Evolutionary conservation across 2,329 filamentous ascomycete species (phyloP).

Genomic region (Aspergillus novofumigatus): DNA sequence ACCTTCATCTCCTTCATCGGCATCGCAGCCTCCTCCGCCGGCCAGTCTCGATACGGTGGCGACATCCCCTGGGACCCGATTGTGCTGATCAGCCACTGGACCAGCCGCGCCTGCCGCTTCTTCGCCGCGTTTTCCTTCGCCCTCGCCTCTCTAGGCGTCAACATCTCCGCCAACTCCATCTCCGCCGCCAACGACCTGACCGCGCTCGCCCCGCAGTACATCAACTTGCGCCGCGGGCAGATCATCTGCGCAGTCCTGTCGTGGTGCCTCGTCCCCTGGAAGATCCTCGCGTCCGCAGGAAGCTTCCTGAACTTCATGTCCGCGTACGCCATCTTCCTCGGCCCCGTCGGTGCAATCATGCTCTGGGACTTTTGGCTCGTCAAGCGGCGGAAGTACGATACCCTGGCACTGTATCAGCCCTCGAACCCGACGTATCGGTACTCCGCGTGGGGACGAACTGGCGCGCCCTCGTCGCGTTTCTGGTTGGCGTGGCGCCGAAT

Average conservation of each 20-base stretch:
- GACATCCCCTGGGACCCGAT: slow-evolving; percentile 44
- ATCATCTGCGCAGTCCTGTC: slow-evolving; percentile 53
- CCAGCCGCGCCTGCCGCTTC: slow-evolving; percentile 40
- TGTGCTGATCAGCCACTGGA: slow-evolving; percentile 37
- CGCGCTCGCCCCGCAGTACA: slow-evolving; percentile 49
- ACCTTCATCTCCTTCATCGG: slow-evolving; percentile 52
- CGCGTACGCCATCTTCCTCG: slow-evolving; percentile 62
- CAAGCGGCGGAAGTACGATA: slow-evolving; percentile 47
- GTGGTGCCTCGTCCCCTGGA: slow-evolving; percentile 63
- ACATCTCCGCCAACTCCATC: slow-evolving; percentile 53
- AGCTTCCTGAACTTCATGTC: slow-evolving; percentile 64
- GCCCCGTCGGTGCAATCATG: slow-evolving; percentile 60
- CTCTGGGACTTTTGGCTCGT: slow-evolving; percentile 59
- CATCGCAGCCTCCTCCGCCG: slow-evolving; percentile 38
- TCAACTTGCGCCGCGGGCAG: slow-evolving; percentile 56
- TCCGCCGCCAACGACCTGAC: slow-evolving; percentile 53
- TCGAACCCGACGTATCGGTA: slow-evolving; percentile 49
- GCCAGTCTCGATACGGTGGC: slow-evolving; percentile 33
- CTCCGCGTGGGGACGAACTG: slow-evolving; percentile 50
- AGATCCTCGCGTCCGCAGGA: slow-evolving; percentile 56
- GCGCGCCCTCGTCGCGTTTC: slow-evolving; percentile 55
- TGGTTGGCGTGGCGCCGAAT: slow-evolving; percentile 54
- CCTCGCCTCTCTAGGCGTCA: slow-evolving; percentile 53
- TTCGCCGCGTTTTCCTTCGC: slow-evolving; percentile 53
- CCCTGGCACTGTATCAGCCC: slow-evolving; percentile 50